Evolutionary conservation across 2,329 filamentous ascomycete genomes (phyloP), one percentile per base, ranked within the genome.

Genomic region (Fusarium duplospermum): DNA sequence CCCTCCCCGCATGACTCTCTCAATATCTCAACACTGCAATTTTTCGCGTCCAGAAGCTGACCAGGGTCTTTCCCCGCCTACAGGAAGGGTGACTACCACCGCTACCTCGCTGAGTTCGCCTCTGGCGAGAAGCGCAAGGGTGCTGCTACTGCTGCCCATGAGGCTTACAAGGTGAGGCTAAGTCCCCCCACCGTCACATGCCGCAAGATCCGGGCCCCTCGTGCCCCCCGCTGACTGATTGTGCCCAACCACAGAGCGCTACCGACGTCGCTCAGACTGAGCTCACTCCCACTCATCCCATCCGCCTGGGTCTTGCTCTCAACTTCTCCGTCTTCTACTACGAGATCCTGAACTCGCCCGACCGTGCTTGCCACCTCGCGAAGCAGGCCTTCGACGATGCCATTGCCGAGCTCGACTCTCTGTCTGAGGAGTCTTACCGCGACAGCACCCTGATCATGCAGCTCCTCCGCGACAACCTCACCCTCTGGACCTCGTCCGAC

Each of bases 321-420:
- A 98, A 98, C 93, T 98, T 98, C 92, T 98, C 95, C 76, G 96
- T 98, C 82, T 98, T 98, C 91, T 98, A 98, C 93, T 99, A 99
- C 86, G 96, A 99, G 92, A 99, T 98, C 84, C 90, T 98, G 82
- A 99, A 98, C 90, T 95, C 96, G 52, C 96, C 96, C 76, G 96
- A 98, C 85, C 96, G 97, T 83, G 96, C 96, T 82, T 98, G 96
- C 92, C 96, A 98, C 85, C 92, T 98, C 78, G 96, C 96, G 86
- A 98, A 98, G 92, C 96, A 98, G 89, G 96, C 96, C 61, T 98
- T 98, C 83, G 96, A 98, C 84, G 96, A 98, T 85, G 96, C 96
- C 82, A 98, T 98, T 84, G 96, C 96, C 82, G 95, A 98, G 89
- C 94, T 98, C 78, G 95, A 98, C 86, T 98, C 95, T 78, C 89